These are phyloP conservation scores for Arabidopsis arenosa DNA, from an alignment of 345 rosid species.

Conservation along the genomic window DNA sequence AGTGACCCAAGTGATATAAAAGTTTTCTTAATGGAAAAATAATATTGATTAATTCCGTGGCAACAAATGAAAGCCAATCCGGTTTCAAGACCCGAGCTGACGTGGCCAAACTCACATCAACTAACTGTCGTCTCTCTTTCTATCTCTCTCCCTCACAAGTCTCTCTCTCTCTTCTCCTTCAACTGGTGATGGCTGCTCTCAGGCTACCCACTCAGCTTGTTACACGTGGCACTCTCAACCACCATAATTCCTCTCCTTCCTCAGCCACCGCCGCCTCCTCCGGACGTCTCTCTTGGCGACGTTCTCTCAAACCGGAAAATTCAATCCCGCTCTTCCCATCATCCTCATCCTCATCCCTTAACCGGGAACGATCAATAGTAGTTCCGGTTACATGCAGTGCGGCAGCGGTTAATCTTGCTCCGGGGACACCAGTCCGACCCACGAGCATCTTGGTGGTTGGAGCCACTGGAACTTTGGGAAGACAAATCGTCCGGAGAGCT, in stretches of 20 bases:
- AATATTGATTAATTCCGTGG: constrained; percentile 1
- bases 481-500: constrained; percentile 89
- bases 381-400: constrained; percentile 51
- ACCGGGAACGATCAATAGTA: constrained; percentile 36
- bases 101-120: constrained; percentile 57
- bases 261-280: constrained; percentile 42
- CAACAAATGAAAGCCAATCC: constrained; percentile 33
- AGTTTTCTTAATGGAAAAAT: no score
- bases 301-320: constrained; percentile 46
- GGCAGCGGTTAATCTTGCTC: constrained; percentile 65
- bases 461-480: constrained; percentile 86
- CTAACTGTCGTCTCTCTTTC: constrained; percentile 37
- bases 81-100: constrained; percentile 15
- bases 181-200: constrained; percentile 59
- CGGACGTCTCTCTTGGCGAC: constrained; percentile 48
- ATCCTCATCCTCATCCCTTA: constrained; percentile 29
- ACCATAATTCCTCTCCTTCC: constrained; percentile 14
- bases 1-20: no score
- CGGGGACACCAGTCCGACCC: constrained; percentile 80
- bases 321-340: constrained; percentile 18
- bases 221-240: constrained; percentile 48
- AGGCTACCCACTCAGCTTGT: constrained; percentile 63
- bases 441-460: constrained; percentile 91
- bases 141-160: constrained; percentile 11
- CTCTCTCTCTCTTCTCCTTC: neutral